These are phyloP conservation scores for Melanogaster broomeanus DNA, from an alignment of 768 basidiomycete species.

Conservation along the genomic window DNA sequence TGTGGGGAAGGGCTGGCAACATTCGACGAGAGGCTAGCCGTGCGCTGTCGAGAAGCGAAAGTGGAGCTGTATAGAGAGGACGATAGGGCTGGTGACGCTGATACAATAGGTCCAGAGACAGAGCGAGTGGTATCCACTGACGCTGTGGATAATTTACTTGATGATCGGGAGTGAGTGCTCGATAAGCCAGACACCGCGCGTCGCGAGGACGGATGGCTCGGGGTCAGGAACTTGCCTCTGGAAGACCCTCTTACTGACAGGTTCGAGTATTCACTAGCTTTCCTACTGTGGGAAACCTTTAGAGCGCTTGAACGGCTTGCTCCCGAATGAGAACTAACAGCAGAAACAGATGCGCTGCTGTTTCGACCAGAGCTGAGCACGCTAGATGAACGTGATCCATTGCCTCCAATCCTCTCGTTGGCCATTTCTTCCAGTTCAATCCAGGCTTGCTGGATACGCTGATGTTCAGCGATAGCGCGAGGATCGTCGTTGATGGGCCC, in stretches of 20 bases:
- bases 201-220: slow-evolving; percentile 47
- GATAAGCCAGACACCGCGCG: slow-evolving; percentile 52
- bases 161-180: slow-evolving; percentile 48
- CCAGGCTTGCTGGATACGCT: slow-evolving; percentile 80
- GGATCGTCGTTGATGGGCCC: slow-evolving; percentile 53
- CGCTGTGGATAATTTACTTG: slow-evolving; percentile 55
- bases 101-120: slow-evolving; percentile 63
- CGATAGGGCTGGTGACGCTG: slow-evolving; percentile 35
- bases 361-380: slow-evolving; percentile 63
- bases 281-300: slow-evolving; percentile 20
- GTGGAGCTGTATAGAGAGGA: slow-evolving; percentile 58
- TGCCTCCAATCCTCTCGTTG: slow-evolving; percentile 60
- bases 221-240: slow-evolving; percentile 44
- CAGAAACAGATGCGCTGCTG: slow-evolving; percentile 57
- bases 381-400: slow-evolving; percentile 67
- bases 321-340: slow-evolving; percentile 22
- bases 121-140: slow-evolving; percentile 56
- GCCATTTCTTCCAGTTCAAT: slow-evolving; percentile 81
- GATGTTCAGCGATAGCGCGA: slow-evolving; percentile 59
- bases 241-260: slow-evolving; percentile 33
- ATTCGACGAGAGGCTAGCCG: slow-evolving; percentile 58
- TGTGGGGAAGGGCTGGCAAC: slow-evolving; percentile 35
- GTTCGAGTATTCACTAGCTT: slow-evolving; percentile 29
- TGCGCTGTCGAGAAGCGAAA: slow-evolving; percentile 83
- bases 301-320: slow-evolving; percentile 13